phyloP scores from a whole-genome alignment of 768 basidiomycete species.

The Paxillus rubicundulus region DNA sequence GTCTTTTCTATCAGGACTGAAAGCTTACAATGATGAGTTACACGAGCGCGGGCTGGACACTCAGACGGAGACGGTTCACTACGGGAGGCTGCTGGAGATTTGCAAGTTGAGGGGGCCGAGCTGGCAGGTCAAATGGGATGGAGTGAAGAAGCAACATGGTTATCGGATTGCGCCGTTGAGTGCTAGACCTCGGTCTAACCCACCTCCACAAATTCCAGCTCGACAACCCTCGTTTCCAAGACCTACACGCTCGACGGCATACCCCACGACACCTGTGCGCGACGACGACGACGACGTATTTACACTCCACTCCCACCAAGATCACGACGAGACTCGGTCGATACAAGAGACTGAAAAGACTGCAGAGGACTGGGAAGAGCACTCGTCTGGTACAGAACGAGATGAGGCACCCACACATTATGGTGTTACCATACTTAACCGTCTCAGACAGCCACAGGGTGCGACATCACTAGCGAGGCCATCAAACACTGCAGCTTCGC shows the following conservation, averaged over 20 bases:
- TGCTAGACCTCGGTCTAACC: constrained; percentile 11
- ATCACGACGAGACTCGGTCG: constrained; percentile 28
- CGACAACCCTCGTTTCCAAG: constrained; percentile 15
- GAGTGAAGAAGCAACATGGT: constrained; percentile 57
- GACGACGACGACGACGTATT: constrained; percentile 41
- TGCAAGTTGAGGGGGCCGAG: constrained; percentile 76
- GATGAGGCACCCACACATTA: constrained; percentile 16
- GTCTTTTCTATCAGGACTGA: constrained; percentile 78
- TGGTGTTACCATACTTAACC: constrained; percentile 1
- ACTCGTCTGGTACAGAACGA: constrained; percentile 20
- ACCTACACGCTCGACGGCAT: constrained; percentile 23
- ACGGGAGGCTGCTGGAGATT: constrained; percentile 78
- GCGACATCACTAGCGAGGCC: constrained; percentile 8
- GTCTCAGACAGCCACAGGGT: constrained; percentile 8
- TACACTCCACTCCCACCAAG: constrained; percentile 44
- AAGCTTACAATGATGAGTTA: constrained; percentile 79
- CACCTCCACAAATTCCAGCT: constrained; percentile 14
- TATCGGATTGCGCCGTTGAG: constrained; percentile 29
- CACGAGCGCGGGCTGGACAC: constrained; percentile 73
- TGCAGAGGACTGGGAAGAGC: constrained; percentile 10
- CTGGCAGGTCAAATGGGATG: constrained; percentile 82
- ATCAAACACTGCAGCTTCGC: constrained; percentile 8
- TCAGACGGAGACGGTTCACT: constrained; percentile 74
- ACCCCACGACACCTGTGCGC: constrained; percentile 26
- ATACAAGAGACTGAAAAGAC: constrained; percentile 18